Percentiles rank a stretch among this genome's conserved stretches.
phyloP scores from a whole-genome alignment of 2,329 filamentous ascomycete species.

The Purpureocillium takamizusanense region DNA sequence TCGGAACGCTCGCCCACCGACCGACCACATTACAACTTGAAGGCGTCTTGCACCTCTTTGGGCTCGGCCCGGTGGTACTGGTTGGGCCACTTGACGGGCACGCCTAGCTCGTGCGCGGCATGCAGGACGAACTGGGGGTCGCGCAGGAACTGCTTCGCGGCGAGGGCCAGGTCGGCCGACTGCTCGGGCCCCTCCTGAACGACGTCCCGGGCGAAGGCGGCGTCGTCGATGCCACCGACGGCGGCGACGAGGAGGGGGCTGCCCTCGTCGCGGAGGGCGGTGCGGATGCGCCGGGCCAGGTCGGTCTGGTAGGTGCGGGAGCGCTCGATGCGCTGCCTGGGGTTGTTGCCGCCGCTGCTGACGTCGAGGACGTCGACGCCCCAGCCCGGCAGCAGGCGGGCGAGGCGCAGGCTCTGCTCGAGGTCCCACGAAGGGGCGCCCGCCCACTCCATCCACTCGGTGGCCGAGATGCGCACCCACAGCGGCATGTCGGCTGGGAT shows the following conservation, averaged over 20 bases:
- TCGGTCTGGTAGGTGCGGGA: slow-evolving; percentile 66
- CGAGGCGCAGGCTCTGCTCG: slow-evolving; percentile 52
- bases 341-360: slow-evolving; percentile 64
- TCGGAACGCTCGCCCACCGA: too few relatives aligned
- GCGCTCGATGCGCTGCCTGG: slow-evolving; percentile 48
- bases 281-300: slow-evolving; percentile 63
- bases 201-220: slow-evolving; percentile 53
- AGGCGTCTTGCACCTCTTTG: slow-evolving; percentile 4
- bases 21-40: background rate
- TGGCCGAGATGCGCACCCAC: slow-evolving; percentile 50
- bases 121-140: slow-evolving; percentile 72
- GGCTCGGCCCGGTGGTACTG: slow-evolving; percentile 44
- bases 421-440: slow-evolving; percentile 52
- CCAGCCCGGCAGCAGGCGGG: slow-evolving; percentile 57
- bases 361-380: slow-evolving; percentile 83
- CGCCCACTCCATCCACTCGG: slow-evolving; percentile 50
- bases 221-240: slow-evolving; percentile 66
- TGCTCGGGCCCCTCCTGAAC: slow-evolving; percentile 34
- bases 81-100: slow-evolving; percentile 62
- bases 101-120: slow-evolving; percentile 62
- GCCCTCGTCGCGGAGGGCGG: slow-evolving; percentile 44
- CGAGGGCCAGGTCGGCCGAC: slow-evolving; percentile 59
- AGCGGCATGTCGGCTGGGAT: slow-evolving; percentile 47
- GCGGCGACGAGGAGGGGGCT: slow-evolving; percentile 55
- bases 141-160: slow-evolving; percentile 70